Evolutionary conservation across 345 rosid genomes (phyloP).

Genomic region (Lumnitzera racemosa): DNA sequence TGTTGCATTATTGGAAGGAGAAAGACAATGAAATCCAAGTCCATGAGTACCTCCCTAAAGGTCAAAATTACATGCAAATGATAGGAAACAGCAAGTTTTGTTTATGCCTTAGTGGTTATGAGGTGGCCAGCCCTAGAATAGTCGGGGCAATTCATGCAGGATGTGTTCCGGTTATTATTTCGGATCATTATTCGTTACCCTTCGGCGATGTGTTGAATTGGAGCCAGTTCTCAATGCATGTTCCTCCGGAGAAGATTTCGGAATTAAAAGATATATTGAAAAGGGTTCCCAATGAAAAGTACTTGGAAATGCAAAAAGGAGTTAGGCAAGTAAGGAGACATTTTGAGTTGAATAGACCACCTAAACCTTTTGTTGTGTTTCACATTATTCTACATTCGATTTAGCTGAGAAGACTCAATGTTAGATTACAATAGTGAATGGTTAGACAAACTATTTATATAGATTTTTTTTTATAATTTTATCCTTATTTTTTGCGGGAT

Average conservation of each 20-base stretch:
- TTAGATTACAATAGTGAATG: slow-evolving; percentile 6
- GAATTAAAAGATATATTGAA: slow-evolving; percentile 25
- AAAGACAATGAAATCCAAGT: slow-evolving; percentile 24
- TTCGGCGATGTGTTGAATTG: slow-evolving; percentile 39
- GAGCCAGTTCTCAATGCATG: slow-evolving; percentile 28
- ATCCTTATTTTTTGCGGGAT: too few species aligned
- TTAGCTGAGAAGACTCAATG: slow-evolving; percentile 42
- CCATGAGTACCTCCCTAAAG: slow-evolving; percentile 23
- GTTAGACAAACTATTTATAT: not conserved
- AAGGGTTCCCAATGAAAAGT: slow-evolving; percentile 18
- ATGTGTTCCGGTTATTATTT: slow-evolving; percentile 39
- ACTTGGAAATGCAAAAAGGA: slow-evolving; percentile 22
- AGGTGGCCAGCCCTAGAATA: slow-evolving; percentile 43
- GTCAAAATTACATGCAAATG: slow-evolving; percentile 22
- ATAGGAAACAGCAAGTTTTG: slow-evolving; percentile 34
- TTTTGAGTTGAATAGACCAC: slow-evolving; percentile 36
- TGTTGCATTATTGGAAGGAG: slow-evolving; percentile 29
- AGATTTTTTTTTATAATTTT: too few species aligned
- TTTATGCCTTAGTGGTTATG: slow-evolving; percentile 42
- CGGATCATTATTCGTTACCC: slow-evolving; percentile 31
- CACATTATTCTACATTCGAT: slow-evolving; percentile 44
- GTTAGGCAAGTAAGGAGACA: slow-evolving; percentile 30
- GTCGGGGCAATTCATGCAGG: slow-evolving; percentile 30
- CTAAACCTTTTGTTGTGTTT: slow-evolving; percentile 31
- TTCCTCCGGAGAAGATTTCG: slow-evolving; percentile 25